Conservation (phyloP, 2,329 filamentous ascomycete genomes). For the Exophiala sp. region DNA sequence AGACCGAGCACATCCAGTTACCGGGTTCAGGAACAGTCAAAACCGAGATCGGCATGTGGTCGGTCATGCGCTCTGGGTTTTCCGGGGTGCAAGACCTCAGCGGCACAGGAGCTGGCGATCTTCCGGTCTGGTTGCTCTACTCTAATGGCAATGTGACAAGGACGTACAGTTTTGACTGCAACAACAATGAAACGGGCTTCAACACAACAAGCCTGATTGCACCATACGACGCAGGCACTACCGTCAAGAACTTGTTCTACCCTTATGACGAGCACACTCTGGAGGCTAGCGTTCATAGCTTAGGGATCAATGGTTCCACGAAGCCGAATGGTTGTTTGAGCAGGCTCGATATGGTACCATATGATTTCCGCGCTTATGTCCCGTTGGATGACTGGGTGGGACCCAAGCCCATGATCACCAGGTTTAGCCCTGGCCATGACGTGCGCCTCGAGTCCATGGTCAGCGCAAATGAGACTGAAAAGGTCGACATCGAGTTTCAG, state of each 20-base stretch:
- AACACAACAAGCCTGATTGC: constrained; percentile 47
- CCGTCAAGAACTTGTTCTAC: constrained; percentile 58
- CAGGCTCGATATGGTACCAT: constrained; percentile 49
- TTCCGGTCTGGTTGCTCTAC: constrained; percentile 43
- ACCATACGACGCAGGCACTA: constrained; percentile 50
- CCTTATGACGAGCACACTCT: constrained; percentile 54
- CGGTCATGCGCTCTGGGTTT: constrained; percentile 49
- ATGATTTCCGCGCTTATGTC: constrained; percentile 57
- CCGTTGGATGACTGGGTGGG: constrained; percentile 46
- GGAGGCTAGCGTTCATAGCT: constrained; percentile 40
- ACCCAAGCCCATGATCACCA: constrained; percentile 55
- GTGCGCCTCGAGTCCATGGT: constrained; percentile 48
- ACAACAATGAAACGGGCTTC: constrained; percentile 33
- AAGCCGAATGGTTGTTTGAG: constrained; percentile 52
- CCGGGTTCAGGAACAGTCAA: constrained; percentile 49
- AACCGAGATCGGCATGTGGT: constrained; percentile 58
- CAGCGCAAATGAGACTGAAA: constrained; percentile 38
- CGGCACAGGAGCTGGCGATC: constrained; percentile 32
- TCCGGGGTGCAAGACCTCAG: constrained; percentile 48
- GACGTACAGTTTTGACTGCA: constrained; percentile 55
- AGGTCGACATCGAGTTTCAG: constrained; percentile 48
- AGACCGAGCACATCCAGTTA: constrained; percentile 47
- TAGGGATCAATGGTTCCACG: constrained; percentile 45
- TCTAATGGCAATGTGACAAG: constrained; percentile 45
- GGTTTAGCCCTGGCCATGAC: constrained; percentile 58